Base-by-base conservation (phyloP, 345 rosid genomes). In the Aurinia saxatilis region DNA sequence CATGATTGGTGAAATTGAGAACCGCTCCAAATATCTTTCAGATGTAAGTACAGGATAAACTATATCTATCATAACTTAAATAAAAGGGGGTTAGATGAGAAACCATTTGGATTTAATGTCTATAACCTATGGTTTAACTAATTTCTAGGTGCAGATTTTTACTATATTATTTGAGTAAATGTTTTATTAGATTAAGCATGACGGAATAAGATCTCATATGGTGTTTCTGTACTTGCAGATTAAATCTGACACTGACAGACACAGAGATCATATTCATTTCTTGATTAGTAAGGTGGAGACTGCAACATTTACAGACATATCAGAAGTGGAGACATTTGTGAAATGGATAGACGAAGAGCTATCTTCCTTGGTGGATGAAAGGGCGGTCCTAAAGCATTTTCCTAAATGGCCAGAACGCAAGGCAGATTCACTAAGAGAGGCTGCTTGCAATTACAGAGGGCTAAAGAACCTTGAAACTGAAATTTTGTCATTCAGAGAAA, bases 1-100 rank as follows among this genome's bases (percentile, higher is more conserved):
- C 79, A 87, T 93, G 99, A 93, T 93, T 17, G 99, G 99, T 63
- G 99, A 93, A 68, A 89, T 93, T 21, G 99, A 93, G 78, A 85
- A 93, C 50, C 87, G 99, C 5, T 93, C 99, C 16, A 74, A 82
- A 6, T 83, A 93, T 79, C 79, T 93, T 63, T 79, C 87, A 35
- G 96, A 91, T 53, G 99, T 93, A 84, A 92, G 95, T 80, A 63
- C 27, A 47, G 12, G 12, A 63, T 11, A 17, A 36, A 15, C 11
- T 31, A 39, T 31, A 8, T 47, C 9, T 42, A 34, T 54, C 21
- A 27, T 23, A 38, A 47, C 55, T 48, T 36, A 4, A 21, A 11
- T 14, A 14, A 33, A 13, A 13, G 17, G 10, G 50, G 59, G 11
- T 36, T 38, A 10, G 9, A 38, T 36, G 49, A 49, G 38, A 37